Base-by-base conservation (phyloP, 1,284 basidiomycete species). In the Trametes versicolor region DNA sequence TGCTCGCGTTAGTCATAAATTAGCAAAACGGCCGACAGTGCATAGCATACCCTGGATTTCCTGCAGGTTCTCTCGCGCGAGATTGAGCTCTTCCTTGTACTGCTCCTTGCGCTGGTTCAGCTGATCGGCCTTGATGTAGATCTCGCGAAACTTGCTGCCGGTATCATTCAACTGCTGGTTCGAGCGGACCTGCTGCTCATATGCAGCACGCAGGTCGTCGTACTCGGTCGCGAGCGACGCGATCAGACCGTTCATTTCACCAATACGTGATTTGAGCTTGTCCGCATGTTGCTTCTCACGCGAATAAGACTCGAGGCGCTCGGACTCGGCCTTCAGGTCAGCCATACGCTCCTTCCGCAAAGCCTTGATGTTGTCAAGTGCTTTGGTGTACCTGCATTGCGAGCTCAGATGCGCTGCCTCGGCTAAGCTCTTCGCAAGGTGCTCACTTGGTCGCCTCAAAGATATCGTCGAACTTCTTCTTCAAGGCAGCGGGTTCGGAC, bases 401-500 rank as follows among this genome's bases (percentile, higher is more conserved):
- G 8, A 41, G 21, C 43, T 54, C 52, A 41, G 56, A 54, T 27
- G 56, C 17, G 25, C n/a, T 39, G 23, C 10, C 29, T 32, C 29
- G 29, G 36, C 36, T 49, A 25, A n/a, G 36, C 25, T 29, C 4
- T 12, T 55, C 23, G n/a, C 39, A 19, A 7, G 41, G 41, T 13
- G 72, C 82, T 61, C 63, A 95, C 94, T 92, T 92, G 1, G 97
- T 99, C 0, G 98, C 98, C 77, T 99, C 98, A 72, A 99, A 99
- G 69, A 99, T 99, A 74, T 99, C 98, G 73, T 99, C 98, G 70
- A 98, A 99, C 77, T 98, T 98, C 85, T 98, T 99, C 84, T 99
- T 99, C 47, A 99, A 80, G 1, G 89, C 87, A 0, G 94, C 83
- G 0, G 97, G 94, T 73, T 99, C 98, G 0, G 96, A 87, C 15